These are phyloP conservation scores for Suhomyces kilbournensis DNA, from an alignment of 805 yeast species.

Conservation along the genomic window DNA sequence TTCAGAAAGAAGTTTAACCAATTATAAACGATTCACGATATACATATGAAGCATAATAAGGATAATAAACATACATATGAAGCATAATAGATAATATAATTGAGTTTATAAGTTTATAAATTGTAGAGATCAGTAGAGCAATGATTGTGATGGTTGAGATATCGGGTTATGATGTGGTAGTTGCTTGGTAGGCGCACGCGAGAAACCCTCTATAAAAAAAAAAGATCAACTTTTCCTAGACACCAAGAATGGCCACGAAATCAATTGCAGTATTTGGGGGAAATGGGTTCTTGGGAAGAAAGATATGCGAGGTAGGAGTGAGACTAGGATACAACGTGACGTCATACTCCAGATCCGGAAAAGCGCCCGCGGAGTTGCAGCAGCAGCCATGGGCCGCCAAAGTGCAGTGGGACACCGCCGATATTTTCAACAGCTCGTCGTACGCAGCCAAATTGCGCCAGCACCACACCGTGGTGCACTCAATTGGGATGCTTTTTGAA, in stretches of 20 bases:
- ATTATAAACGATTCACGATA: too few relatives aligned
- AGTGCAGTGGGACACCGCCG: conserved; percentile 66
- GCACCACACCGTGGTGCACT: conserved; percentile 72
- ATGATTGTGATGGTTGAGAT: too few relatives aligned
- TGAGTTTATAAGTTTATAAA: too few relatives aligned
- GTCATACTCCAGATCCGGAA: conserved; percentile 66
- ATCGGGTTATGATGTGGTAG: too few relatives aligned
- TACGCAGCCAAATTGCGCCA: conserved; percentile 47
- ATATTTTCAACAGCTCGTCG: conserved; percentile 62
- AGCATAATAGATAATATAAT: too few relatives aligned
- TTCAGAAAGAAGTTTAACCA: conserved; percentile 37
- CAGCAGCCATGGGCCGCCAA: conserved; percentile 53
- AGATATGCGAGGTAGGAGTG: conserved; percentile 67
- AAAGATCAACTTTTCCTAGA: not conserved
- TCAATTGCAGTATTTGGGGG: conserved; percentile 78
- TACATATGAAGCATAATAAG: too few relatives aligned
- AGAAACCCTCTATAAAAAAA: not conserved
- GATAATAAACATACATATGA: too few relatives aligned
- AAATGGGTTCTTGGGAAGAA: conserved; percentile 71
- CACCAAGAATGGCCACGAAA: conserved; percentile 12
- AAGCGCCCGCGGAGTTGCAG: conserved; percentile 23
- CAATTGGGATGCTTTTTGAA: conserved; percentile 75
- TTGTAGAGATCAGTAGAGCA: too few relatives aligned
- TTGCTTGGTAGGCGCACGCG: not conserved
- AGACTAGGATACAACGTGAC: conserved; percentile 62